Conservation (phyloP, 78 protist genomes). For the Fonticula alba region DNA sequence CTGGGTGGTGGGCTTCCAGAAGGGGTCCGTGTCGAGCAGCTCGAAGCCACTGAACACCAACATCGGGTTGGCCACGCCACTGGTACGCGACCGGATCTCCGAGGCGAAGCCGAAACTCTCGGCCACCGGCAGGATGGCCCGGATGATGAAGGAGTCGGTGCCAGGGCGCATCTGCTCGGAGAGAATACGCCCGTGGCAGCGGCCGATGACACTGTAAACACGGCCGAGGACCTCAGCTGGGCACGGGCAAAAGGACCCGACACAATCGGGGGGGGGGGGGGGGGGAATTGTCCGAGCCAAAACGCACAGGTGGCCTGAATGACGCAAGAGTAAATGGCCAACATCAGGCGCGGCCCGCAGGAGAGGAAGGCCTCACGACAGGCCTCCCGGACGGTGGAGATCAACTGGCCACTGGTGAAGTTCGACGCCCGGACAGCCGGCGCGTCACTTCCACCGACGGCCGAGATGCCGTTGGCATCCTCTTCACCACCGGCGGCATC, state of each 20-base stretch:
- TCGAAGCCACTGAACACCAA: constrained; percentile 53
- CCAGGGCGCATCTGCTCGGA: constrained; percentile 70
- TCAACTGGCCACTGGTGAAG: constrained; percentile 45
- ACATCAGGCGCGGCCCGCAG: constrained; percentile 49
- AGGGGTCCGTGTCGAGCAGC: constrained; percentile 66
- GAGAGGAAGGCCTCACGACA: constrained; percentile 41
- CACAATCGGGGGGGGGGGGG: constrained; percentile 2
- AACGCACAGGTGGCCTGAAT: constrained; percentile 29
- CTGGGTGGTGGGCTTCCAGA: constrained; percentile 57
- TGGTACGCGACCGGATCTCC: constrained; percentile 57
- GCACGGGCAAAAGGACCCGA: not conserved
- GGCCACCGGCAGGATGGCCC: constrained; percentile 59
- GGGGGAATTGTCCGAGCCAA: not conserved
- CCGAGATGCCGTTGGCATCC: not conserved
- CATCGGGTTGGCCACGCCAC: constrained; percentile 78
- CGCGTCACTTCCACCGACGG: too few species aligned
- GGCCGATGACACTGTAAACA: constrained; percentile 59
- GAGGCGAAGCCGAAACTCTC: constrained; percentile 76
- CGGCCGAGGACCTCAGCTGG: constrained; percentile 48
- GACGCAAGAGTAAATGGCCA: constrained; percentile 66
- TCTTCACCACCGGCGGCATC: not conserved
- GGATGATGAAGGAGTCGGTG: constrained; percentile 37
- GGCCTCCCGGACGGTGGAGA: constrained; percentile 50
- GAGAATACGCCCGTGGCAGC: constrained; percentile 54
- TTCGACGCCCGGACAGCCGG: not conserved